A percentile compares a stretch with the other conserved stretches of the same genome.
Evolutionary conservation across 108 stramenopile species (phyloP).

Genomic region (Aurantiochytrium sp.): DNA sequence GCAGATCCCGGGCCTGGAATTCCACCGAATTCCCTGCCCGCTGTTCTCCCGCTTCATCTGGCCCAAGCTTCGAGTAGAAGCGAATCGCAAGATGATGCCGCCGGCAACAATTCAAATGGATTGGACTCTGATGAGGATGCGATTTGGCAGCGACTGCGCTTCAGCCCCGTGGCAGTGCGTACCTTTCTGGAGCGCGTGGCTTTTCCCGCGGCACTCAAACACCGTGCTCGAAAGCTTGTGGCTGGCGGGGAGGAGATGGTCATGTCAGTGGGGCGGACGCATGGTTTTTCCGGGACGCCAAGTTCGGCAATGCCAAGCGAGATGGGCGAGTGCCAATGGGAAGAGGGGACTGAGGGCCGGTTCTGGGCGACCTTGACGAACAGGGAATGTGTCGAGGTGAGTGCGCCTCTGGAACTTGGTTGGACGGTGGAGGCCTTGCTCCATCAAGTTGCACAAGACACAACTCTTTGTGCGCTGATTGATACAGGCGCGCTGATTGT

Average conservation of each 20-base stretch:
- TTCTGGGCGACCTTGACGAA: not conserved
- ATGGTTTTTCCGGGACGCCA: not conserved
- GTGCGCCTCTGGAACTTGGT: no score
- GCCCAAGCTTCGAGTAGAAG: not conserved
- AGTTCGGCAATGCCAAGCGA: not conserved
- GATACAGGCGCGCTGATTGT: slow-evolving; percentile 50
- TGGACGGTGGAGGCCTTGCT: not conserved
- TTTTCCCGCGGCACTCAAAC: not conserved
- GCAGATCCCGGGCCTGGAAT: not conserved
- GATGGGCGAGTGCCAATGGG: not conserved
- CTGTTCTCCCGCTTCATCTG: no score
- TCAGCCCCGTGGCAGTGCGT: not conserved
- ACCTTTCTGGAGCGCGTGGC: not conserved
- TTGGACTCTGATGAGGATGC: not conserved
- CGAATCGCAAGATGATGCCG: not conserved
- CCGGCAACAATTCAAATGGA: no score
- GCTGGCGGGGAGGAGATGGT: not conserved
- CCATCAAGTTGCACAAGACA: not conserved
- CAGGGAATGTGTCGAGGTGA: not conserved
- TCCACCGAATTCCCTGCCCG: not conserved
- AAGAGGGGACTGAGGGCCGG: not conserved
- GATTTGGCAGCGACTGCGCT: not conserved
- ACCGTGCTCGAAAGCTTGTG: not conserved
- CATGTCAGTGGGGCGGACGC: not conserved
- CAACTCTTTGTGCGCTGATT: slow-evolving; percentile 38